Evolutionary conservation across 2,329 filamentous ascomycete species (phyloP).

Genomic region (Exserohilum rostratum): DNA sequence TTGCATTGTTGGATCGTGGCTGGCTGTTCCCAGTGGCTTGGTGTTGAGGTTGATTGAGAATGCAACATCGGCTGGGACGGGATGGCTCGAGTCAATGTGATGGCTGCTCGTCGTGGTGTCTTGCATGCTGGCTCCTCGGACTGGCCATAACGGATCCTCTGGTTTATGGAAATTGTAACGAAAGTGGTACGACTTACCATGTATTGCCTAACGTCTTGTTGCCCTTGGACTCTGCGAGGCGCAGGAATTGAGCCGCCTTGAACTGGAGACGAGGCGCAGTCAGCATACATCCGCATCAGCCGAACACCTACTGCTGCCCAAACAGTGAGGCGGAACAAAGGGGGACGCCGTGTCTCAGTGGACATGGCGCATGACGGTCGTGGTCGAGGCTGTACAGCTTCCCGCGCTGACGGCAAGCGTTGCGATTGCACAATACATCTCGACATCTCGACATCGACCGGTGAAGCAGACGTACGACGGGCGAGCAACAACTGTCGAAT

Average conservation of each 20-base stretch:
- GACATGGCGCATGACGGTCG: constrained; percentile 33
- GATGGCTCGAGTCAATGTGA: constrained; percentile 20
- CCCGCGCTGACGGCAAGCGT: constrained; percentile 35
- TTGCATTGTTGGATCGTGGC: constrained; percentile 27
- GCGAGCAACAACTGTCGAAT: constrained; percentile 11
- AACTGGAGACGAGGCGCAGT: constrained; percentile 63
- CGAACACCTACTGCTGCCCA: constrained; percentile 47
- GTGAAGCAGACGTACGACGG: constrained; percentile 24
- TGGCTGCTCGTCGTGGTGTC: constrained; percentile 15
- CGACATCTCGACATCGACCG: constrained; percentile 28
- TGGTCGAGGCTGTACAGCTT: constrained; percentile 16
- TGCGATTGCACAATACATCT: constrained; percentile 21
- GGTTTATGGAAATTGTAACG: constrained; percentile 16
- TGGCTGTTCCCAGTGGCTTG: constrained; percentile 24
- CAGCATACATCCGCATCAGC: constrained; percentile 33
- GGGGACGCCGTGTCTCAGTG: constrained; percentile 32
- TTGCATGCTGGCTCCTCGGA: constrained; percentile 19
- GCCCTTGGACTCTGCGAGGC: constrained; percentile 85
- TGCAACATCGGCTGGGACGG: constrained; percentile 18
- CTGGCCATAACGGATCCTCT: constrained; percentile 26
- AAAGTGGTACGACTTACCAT: constrained; percentile 66
- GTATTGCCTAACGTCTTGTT: constrained; percentile 91
- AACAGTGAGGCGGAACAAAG: constrained; percentile 46
- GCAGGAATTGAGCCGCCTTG: constrained; percentile 86
- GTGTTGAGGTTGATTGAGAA: constrained; percentile 31